Evolutionary conservation across 2,329 filamentous ascomycete species (phyloP).

Genomic region (Huntiella bhutanensis): DNA sequence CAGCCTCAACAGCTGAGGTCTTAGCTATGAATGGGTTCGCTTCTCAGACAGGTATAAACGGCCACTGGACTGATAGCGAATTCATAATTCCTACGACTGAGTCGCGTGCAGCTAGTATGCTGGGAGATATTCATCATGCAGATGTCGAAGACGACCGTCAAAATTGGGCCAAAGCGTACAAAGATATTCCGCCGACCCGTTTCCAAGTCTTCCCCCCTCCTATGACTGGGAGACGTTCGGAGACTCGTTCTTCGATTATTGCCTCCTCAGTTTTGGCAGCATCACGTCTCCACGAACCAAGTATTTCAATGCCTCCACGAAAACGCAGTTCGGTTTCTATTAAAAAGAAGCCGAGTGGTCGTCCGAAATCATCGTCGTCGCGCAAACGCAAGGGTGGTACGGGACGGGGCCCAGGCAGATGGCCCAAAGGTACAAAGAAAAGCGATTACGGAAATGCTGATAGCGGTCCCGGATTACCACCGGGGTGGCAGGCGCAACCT

Average conservation of each 20-base stretch:
- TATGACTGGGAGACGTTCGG: slow-evolving; percentile 24
- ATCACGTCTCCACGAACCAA: slow-evolving; percentile 16
- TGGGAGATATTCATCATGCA: slow-evolving; percentile 1
- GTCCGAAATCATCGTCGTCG: slow-evolving; percentile 8
- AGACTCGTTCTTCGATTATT: slow-evolving; percentile 21
- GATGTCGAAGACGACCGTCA: slow-evolving; percentile 19
- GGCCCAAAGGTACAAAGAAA: slow-evolving; percentile 51
- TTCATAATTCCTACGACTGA: slow-evolving; percentile 4
- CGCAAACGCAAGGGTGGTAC: slow-evolving; percentile 29
- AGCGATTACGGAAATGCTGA: slow-evolving; percentile 48
- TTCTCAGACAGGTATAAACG: slow-evolving; percentile 1
- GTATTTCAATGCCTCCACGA: slow-evolving; percentile 15
- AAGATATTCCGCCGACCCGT: slow-evolving; percentile 44
- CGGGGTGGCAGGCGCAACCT: slow-evolving; percentile 25
- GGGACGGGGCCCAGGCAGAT: slow-evolving; percentile 43
- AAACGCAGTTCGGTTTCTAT: slow-evolving; percentile 20
- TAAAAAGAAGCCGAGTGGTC: slow-evolving; percentile 16
- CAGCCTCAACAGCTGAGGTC: background rate
- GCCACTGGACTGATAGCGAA: background rate
- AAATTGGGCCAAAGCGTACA: slow-evolving; percentile 29
- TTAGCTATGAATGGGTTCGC: slow-evolving; percentile 1
- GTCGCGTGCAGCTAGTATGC: slow-evolving; percentile 3
- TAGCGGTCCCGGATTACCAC: slow-evolving; percentile 44
- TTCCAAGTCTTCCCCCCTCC: slow-evolving; percentile 65
- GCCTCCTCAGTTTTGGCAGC: slow-evolving; percentile 22